Evolutionary conservation across 2,329 filamentous ascomycete species (phyloP).

Genomic region (Botrytis fabae): DNA sequence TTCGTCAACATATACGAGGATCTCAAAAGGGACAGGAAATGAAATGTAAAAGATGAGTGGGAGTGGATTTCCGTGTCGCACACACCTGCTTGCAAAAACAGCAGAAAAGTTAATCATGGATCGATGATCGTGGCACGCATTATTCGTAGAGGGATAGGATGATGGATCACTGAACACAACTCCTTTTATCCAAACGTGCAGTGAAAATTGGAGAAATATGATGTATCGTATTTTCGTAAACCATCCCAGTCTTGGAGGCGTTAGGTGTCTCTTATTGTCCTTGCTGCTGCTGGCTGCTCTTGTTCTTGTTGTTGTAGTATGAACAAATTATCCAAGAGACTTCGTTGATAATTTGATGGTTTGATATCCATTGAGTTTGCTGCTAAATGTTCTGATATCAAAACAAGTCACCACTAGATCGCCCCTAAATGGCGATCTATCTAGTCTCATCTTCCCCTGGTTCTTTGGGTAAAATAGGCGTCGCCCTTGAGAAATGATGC

Average conservation of each 20-base stretch:
- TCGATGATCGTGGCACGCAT: conserved; percentile 13
- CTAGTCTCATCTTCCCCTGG: conserved; percentile 21
- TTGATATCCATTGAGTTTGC: not conserved
- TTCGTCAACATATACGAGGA: conserved; percentile 18
- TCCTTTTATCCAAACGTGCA: conserved; percentile 17
- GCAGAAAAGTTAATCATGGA: not conserved
- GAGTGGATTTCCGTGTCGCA: not conserved
- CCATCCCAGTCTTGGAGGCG: conserved; percentile 6
- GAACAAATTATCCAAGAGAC: not conserved
- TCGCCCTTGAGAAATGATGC: conserved; percentile 19
- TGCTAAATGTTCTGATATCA: not conserved
- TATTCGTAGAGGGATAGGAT: conserved; percentile 2
- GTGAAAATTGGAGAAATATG: conserved; percentile 10
- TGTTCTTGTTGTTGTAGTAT: not conserved
- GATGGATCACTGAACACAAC: not conserved
- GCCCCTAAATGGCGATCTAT: conserved; percentile 24
- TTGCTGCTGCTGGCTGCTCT: not conserved
- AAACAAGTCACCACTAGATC: conserved; percentile 17
- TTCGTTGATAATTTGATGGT: too few relatives aligned
- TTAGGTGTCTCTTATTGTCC: not conserved
- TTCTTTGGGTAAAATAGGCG: conserved; percentile 13
- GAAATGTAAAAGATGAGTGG: not conserved
- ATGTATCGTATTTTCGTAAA: conserved; percentile 8
- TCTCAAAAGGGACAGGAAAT: not conserved
- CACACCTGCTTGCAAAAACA: not conserved